Conservation (phyloP, 352 stramenopile species). For the Phytopythium cucurbitacearum region DNA sequence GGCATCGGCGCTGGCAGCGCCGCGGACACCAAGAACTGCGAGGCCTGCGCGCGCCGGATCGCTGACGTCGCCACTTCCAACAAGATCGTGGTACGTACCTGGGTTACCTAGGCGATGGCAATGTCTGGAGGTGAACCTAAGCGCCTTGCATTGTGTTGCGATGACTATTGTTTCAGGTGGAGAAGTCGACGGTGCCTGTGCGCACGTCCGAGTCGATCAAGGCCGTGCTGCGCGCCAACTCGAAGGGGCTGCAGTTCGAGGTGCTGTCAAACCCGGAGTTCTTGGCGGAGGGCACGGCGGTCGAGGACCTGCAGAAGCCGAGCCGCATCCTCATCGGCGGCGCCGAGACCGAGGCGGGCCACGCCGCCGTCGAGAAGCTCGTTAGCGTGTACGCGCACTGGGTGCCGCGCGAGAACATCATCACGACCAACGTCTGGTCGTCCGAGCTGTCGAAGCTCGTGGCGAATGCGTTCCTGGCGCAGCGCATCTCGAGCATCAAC, state of each 20-base stretch:
- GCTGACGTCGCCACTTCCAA: conserved; percentile 89
- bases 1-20: conserved; percentile 96
- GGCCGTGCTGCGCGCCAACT: conserved; percentile 94
- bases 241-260: conserved; percentile 93
- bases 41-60: conserved; percentile 98
- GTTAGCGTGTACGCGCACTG: conserved; percentile 97
- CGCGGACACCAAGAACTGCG: conserved; percentile 99
- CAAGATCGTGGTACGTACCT: conserved; percentile 93
- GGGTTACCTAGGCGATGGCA: no score
- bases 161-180: conserved; percentile 36
- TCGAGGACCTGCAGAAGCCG: conserved; percentile 94
- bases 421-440: conserved; percentile 99
- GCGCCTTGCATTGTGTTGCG: background rate
- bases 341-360: conserved; percentile 88
- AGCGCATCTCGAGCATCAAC: conserved; percentile 99
- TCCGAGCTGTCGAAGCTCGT: conserved; percentile 99
- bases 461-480: conserved; percentile 98
- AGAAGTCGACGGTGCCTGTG: conserved; percentile 99
- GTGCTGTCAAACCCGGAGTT: conserved; percentile 99
- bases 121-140: background rate
- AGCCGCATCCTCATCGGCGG: conserved; percentile 98
- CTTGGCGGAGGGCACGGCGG: conserved; percentile 98
- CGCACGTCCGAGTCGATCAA: conserved; percentile 97
- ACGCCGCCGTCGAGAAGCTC: conserved; percentile 88
- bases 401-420: conserved; percentile 92